Base-by-base conservation (phyloP, 2,329 filamentous ascomycete species). In the Claviceps pazoutovae region DNA sequence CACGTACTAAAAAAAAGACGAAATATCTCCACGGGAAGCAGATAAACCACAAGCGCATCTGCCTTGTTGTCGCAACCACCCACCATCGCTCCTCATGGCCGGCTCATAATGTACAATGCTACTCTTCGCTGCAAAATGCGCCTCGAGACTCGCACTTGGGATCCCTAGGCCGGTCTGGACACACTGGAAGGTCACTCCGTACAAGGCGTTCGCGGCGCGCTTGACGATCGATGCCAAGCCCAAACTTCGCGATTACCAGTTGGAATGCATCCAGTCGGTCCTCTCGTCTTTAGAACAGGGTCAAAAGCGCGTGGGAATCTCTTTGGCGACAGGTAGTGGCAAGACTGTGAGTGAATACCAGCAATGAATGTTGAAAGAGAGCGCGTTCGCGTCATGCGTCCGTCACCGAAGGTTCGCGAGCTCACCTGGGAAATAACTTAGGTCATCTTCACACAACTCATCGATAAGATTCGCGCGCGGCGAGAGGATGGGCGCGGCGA, bases 401-500 rank as follows among this genome's bases (percentile, higher is more conserved):
- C 4, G 23, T 34, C 9, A 19, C 16, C 37, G 0, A 34, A 19
- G 41, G 9, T 44, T 26, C 21, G 26, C 19, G 17, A 36, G 36
- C 49, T 45, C 49, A 50, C 38, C 13, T 23, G 17, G 38, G 39
- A 21, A 16, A 23, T 23, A 42, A 17, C 4, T 21, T 57, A 88
- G 85, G 83, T 98, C 63, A 90, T 98, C 60, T 98, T 98, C 70
- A 97, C 91, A 13, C 89, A 95, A 64, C 76, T 98, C 46, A 95
- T 98, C 56, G 82, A 87, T 60, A 84, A 86, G 53, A 74, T 97
- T 49, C 66, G 72, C 50, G 68, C 82, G 5, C 55, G 57, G 38
- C 73, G 71, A 11, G 30, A 34, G 30, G 71, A 73, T 49, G 64
- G 75, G 34, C 63, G 70, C 55, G 63, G 70, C 54, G 84, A 79